These are phyloP conservation scores for Aleurites moluccanus DNA, from an alignment of 441 rosid species.

Conservation along the genomic window DNA sequence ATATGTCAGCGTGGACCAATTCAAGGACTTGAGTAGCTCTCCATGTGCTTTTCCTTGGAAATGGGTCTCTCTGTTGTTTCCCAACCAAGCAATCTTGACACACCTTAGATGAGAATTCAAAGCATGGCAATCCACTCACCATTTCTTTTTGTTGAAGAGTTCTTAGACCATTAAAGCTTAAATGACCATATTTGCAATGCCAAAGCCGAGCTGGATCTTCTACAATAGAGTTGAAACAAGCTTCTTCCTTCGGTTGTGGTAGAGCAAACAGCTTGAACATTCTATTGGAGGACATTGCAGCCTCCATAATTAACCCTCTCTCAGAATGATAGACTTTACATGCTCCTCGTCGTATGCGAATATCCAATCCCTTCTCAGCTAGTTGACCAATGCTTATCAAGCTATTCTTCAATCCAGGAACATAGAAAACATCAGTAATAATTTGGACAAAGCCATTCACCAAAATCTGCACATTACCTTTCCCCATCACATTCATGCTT, in stretches of 20 bases:
- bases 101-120: background rate
- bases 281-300: background rate
- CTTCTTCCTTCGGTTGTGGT: background rate
- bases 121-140: background rate
- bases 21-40: background rate
- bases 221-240: background rate
- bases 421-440: background rate
- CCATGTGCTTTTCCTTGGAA: background rate
- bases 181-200: conserved; percentile 5
- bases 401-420: background rate
- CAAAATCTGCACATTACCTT: background rate
- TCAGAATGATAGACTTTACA: background rate
- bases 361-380: background rate
- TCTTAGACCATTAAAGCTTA: background rate
- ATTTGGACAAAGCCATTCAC: background rate
- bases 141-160: background rate
- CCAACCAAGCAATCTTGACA: background rate
- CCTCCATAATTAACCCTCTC: background rate
- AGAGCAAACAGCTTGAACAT: background rate
- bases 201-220: background rate
- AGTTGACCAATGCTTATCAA: conserved; percentile 7
- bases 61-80: background rate
- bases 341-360: background rate
- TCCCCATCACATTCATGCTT: background rate
- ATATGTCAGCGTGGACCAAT: background rate